phyloP scores from a whole-genome alignment of 192 early-diverging fungal species.

The Coemansia sp. region DNA sequence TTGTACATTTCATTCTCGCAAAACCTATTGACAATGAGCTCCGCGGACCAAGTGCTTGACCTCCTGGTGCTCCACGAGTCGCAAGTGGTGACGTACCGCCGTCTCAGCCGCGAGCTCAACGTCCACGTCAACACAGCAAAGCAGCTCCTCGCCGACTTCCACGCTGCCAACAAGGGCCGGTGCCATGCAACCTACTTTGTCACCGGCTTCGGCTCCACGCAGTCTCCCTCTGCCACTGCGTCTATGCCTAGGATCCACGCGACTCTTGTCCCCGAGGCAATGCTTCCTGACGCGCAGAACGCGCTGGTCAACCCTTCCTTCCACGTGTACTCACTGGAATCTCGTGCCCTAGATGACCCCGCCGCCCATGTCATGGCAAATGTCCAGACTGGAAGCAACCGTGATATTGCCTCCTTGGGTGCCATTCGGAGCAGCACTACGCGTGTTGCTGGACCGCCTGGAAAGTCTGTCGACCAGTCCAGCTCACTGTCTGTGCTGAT shows the following conservation, averaged over 20 bases:
- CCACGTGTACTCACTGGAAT: conserved; percentile 46
- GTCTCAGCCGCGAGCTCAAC: conserved; percentile 47
- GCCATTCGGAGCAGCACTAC: conserved; percentile 36
- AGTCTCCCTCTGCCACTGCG: background rate
- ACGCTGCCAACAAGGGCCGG: conserved; percentile 20
- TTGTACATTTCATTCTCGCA: background rate
- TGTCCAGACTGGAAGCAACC: conserved; percentile 28
- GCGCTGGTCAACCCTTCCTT: conserved; percentile 17
- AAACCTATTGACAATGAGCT: conserved; percentile 24
- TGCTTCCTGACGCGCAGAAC: conserved; percentile 17
- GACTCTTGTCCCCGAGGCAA: conserved; percentile 27
- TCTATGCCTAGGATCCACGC: conserved; percentile 16
- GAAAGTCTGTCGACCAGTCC: background rate
- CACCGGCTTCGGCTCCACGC: conserved; percentile 22
- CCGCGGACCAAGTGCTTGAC: conserved; percentile 26
- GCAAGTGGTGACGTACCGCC: conserved; percentile 51
- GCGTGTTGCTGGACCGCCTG: background rate
- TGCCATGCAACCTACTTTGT: conserved; percentile 47
- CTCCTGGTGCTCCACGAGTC: conserved; percentile 37
- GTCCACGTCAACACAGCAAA: conserved; percentile 47
- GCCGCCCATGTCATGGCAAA: conserved; percentile 35
- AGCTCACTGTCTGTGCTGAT: too few relatives aligned
- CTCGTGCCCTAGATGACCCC: conserved; percentile 3
- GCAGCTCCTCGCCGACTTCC: conserved; percentile 31
- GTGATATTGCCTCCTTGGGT: conserved; percentile 29